These are phyloP conservation scores for Candida germanica DNA, from an alignment of 805 yeast species.

Conservation along the genomic window DNA sequence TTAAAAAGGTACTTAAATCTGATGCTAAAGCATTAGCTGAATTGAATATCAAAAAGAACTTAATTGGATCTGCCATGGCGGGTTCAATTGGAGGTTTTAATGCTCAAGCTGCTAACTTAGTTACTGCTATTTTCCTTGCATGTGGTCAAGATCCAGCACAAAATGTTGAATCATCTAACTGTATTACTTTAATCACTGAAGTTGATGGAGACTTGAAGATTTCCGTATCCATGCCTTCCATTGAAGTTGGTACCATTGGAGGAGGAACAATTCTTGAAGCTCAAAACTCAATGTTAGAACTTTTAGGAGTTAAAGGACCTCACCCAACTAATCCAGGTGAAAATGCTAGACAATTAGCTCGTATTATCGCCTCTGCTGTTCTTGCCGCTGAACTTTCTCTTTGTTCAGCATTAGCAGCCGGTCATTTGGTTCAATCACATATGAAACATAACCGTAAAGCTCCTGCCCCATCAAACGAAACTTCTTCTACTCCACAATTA, in stretches of 20 bases:
- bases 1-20: slow-evolving; percentile 79
- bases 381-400: slow-evolving; percentile 94
- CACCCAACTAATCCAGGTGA: slow-evolving; percentile 91
- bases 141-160: slow-evolving; percentile 99
- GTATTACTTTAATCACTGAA: slow-evolving; percentile 85
- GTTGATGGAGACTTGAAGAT: slow-evolving; percentile 76
- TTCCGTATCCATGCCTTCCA: slow-evolving; percentile 98
- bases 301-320: slow-evolving; percentile 94
- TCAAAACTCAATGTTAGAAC: slow-evolving; percentile 92
- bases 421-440: slow-evolving; percentile 96
- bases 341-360: slow-evolving; percentile 90
- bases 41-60: slow-evolving; percentile 81
- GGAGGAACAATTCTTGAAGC: slow-evolving; percentile 99
- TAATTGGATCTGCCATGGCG: slow-evolving; percentile 97
- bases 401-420: slow-evolving; percentile 96
- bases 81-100: slow-evolving; percentile 98
- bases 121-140: slow-evolving; percentile 91
- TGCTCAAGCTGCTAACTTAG: slow-evolving; percentile 96
- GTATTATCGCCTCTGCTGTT: slow-evolving; percentile 89
- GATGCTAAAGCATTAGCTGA: slow-evolving; percentile 91
- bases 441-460: slow-evolving; percentile 89
- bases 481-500: slow-evolving; percentile 14
- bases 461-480: slow-evolving; percentile 30
- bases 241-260: slow-evolving; percentile 98
- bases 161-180: slow-evolving; percentile 94